These are phyloP conservation scores for Aureoboletus auriporus DNA, from an alignment of 768 basidiomycete species.

Conservation along the genomic window DNA sequence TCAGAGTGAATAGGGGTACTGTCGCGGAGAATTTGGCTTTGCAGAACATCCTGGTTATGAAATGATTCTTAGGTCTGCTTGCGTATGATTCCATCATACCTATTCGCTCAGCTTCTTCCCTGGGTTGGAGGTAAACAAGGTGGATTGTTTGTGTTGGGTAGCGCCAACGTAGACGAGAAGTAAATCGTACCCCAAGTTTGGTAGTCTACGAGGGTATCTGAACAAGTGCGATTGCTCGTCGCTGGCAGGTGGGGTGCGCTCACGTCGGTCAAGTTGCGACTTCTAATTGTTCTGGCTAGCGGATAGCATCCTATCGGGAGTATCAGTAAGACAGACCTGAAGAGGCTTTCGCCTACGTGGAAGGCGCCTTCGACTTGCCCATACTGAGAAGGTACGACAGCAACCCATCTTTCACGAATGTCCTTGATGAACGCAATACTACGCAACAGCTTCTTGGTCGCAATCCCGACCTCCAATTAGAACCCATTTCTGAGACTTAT, in stretches of 20 bases:
- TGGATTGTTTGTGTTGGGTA: conserved; percentile 91
- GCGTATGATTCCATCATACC: conserved; percentile 90
- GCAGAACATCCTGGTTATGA: conserved; percentile 87
- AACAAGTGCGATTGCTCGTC: conserved; percentile 98
- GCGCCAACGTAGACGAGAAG: conserved; percentile 99
- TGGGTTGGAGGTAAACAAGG: conserved; percentile 85
- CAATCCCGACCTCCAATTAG: conserved; percentile 91
- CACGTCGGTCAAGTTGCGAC: neutral
- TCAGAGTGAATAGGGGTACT: conserved; percentile 83
- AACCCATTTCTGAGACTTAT: conserved; percentile 91
- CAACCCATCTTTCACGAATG: neutral
- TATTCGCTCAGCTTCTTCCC: conserved; percentile 93
- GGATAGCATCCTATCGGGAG: conserved; percentile 96
- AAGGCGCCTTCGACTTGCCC: conserved; percentile 75
- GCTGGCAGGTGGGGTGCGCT: conserved; percentile 44
- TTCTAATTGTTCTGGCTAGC: conserved; percentile 41
- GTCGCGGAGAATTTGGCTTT: conserved; percentile 90
- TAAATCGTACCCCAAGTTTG: conserved; percentile 23
- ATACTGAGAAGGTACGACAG: conserved; percentile 64
- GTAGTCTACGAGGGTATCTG: conserved; percentile 88
- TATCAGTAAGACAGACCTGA: conserved; percentile 96
- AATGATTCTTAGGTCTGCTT: conserved; percentile 62
- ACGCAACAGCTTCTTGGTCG: conserved; percentile 72
- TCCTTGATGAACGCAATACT: neutral
- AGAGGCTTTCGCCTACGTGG: conserved; percentile 87